These are phyloP conservation scores for Conticribra guillardii DNA, from an alignment of 108 stramenopile species.

Conservation along the genomic window DNA sequence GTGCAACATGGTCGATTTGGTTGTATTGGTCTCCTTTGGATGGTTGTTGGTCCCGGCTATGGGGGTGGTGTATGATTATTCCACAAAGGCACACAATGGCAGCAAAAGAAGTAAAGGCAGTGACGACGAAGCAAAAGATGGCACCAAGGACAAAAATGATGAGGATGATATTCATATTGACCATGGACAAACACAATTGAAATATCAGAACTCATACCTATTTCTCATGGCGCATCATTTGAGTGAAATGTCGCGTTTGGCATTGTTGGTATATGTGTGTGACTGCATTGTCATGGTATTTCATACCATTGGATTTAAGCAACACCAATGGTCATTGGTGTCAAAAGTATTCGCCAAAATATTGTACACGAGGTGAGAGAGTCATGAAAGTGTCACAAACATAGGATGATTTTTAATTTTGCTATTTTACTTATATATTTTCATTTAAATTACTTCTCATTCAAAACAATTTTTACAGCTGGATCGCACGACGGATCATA, in stretches of 20 bases:
- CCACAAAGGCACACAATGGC: background rate
- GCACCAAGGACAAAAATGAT: background rate
- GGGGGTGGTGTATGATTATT: conserved; percentile 12
- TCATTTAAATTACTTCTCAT: conserved; percentile 4
- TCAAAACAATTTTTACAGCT: conserved; percentile 2
- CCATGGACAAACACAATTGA: too few species aligned
- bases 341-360: conserved; percentile 32
- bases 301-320: conserved; percentile 6
- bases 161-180: background rate
- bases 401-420: too few species aligned
- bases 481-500: conserved; percentile 15
- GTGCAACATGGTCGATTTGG: conserved; percentile 8
- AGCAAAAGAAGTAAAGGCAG: background rate
- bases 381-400: too few species aligned
- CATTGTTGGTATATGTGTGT: conserved; percentile 21
- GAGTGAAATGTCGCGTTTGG: conserved; percentile 13
- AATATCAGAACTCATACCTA: conserved; percentile 14
- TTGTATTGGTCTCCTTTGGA: conserved; percentile 8
- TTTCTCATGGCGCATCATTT: conserved; percentile 9
- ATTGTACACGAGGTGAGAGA: conserved; percentile 17
- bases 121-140: background rate
- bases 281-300: conserved; percentile 24
- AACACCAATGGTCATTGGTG: background rate
- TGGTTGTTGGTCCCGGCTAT: conserved; percentile 20
- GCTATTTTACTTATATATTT: background rate